phyloP scores from a whole-genome alignment of 2,329 filamentous ascomycete species.

The Xylaria sp. region DNA sequence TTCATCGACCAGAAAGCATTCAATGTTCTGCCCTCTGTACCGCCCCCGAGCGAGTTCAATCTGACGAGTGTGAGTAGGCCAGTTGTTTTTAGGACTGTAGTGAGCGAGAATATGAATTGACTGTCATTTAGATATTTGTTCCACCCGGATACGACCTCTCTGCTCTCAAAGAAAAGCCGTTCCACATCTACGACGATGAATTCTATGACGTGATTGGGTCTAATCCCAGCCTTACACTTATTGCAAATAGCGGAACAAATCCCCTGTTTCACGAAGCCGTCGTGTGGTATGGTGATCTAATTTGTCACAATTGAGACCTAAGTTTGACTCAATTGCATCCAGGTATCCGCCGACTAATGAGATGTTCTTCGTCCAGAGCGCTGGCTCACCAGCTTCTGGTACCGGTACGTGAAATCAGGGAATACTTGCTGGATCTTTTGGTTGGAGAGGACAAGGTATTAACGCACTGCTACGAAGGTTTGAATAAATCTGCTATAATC shows the following conservation, averaged over 20 bases:
- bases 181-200: constrained; percentile 61
- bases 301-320: neutral
- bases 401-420: constrained; percentile 47
- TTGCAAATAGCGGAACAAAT: constrained; percentile 56
- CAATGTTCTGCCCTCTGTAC: constrained; percentile 54
- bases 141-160: constrained; percentile 56
- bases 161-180: constrained; percentile 52
- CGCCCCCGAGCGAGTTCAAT: constrained; percentile 51
- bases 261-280: constrained; percentile 67
- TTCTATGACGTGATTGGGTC: constrained; percentile 62
- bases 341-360: constrained; percentile 59
- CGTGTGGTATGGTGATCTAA: constrained; percentile 55
- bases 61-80: constrained; percentile 52
- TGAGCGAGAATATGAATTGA: constrained; percentile 27
- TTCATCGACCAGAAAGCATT: constrained; percentile 57
- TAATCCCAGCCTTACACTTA: constrained; percentile 60
- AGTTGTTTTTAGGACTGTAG: neutral
- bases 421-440: neutral
- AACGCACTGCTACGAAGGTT: constrained; percentile 43
- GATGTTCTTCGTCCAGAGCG: constrained; percentile 65
- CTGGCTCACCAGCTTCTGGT: constrained; percentile 57
- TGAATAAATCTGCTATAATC: constrained; percentile 62
- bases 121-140: constrained; percentile 49
- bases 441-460: neutral
- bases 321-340: constrained; percentile 12